Evolutionary conservation across 768 basidiomycete species (phyloP).

Genomic region (button mushroom (Agaricus bisporus)): DNA sequence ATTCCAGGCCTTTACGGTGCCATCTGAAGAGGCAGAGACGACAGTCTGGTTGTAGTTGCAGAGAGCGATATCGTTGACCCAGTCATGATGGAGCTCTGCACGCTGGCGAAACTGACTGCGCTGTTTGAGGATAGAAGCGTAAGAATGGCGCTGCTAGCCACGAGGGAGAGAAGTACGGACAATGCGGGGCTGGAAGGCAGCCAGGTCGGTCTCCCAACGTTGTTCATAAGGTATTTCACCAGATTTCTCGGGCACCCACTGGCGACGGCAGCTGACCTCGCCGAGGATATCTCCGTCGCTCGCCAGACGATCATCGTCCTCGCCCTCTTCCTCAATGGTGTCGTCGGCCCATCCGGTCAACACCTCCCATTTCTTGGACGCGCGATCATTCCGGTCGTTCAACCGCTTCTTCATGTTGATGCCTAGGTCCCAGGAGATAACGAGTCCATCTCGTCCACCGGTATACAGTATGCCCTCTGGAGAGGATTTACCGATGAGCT

Average conservation of each 20-base stretch:
- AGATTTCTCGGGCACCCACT: slow-evolving; percentile 26
- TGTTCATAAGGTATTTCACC: slow-evolving; percentile 56
- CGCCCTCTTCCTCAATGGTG: slow-evolving; percentile 55
- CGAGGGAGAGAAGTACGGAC: slow-evolving; percentile 29
- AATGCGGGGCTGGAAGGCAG: slow-evolving; percentile 38
- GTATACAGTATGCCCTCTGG: slow-evolving; percentile 90
- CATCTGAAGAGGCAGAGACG: slow-evolving; percentile 92
- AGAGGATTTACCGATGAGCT: slow-evolving; percentile 50
- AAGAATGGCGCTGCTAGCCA: not conserved
- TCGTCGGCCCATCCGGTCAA: slow-evolving; percentile 85
- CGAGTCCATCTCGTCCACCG: slow-evolving; percentile 82
- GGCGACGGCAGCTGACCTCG: slow-evolving; percentile 46
- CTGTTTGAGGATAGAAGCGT: slow-evolving; percentile 23
- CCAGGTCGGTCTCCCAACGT: slow-evolving; percentile 74
- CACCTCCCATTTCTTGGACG: slow-evolving; percentile 60
- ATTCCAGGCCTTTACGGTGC: slow-evolving; percentile 89
- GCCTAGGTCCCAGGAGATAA: slow-evolving; percentile 84
- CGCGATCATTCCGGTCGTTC: slow-evolving; percentile 15
- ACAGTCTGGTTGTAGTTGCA: slow-evolving; percentile 93
- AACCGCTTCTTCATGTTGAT: slow-evolving; percentile 53
- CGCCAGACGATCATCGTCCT: slow-evolving; percentile 52
- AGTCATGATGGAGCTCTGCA: slow-evolving; percentile 86
- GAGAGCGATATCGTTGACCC: slow-evolving; percentile 92
- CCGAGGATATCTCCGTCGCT: slow-evolving; percentile 76
- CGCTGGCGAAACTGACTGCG: slow-evolving; percentile 76